Conservation (phyloP, 306 rosid genomes). For the Sechiopsis laciniata region DNA sequence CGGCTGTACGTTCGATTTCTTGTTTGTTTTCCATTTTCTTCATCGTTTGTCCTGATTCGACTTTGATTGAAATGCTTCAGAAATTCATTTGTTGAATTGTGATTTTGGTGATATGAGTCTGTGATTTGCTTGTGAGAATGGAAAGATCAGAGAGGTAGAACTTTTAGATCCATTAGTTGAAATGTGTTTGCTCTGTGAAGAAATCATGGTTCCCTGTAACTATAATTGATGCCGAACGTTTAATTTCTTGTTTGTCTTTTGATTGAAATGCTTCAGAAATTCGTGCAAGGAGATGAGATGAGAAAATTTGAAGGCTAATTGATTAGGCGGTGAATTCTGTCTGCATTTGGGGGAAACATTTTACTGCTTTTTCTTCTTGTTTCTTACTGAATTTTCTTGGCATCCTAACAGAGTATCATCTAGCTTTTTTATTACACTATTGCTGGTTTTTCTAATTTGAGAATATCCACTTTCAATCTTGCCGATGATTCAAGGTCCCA, state of each 20-base stretch:
- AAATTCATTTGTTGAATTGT: background rate
- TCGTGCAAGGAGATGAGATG: background rate
- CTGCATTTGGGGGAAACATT: background rate
- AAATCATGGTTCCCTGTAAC: background rate
- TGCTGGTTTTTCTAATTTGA: background rate
- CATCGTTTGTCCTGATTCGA: too few relatives aligned
- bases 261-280: background rate
- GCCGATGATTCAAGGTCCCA: too few relatives aligned
- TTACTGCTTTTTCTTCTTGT: too few relatives aligned
- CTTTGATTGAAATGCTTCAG: too few relatives aligned
- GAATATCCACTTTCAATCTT: background rate
- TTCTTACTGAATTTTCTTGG: background rate
- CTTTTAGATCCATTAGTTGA: conserved; percentile 6
- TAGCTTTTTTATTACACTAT: background rate
- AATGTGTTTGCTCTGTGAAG: background rate
- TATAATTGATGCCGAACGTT: background rate
- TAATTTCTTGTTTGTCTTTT: background rate
- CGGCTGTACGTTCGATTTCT: background rate
- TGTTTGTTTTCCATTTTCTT: background rate
- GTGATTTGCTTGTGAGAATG: conserved; percentile 10
- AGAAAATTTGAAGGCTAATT: background rate
- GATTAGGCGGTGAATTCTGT: background rate
- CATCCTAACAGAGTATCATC: conserved; percentile 5
- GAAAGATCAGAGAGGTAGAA: background rate
- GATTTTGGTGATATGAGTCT: background rate